phyloP scores from a whole-genome alignment of 78 protist genomes.

The Dictyostelium discoideum region DNA sequence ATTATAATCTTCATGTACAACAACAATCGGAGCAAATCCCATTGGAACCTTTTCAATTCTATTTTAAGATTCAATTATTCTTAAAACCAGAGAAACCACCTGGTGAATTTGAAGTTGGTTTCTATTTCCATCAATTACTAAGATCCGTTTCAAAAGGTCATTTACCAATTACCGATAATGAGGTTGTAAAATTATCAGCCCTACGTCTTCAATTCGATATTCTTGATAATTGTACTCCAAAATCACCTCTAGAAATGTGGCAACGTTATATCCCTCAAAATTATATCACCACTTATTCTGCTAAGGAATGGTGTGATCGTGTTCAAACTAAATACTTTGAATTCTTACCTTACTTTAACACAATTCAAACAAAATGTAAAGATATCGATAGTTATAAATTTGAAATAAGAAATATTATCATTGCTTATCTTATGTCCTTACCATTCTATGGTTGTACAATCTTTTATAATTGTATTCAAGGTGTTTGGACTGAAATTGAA shows the following conservation, averaged over 20 bases:
- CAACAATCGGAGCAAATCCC: slow-evolving; percentile 31
- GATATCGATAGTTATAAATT: background rate
- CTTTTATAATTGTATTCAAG: slow-evolving; percentile 39
- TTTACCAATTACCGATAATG: slow-evolving; percentile 9
- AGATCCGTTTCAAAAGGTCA: slow-evolving; percentile 22
- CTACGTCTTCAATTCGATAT: slow-evolving; percentile 42
- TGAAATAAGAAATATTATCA: slow-evolving; percentile 16
- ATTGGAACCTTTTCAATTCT: slow-evolving; percentile 60
- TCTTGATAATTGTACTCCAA: background rate
- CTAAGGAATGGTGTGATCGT: slow-evolving; percentile 45
- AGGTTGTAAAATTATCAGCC: slow-evolving; percentile 27
- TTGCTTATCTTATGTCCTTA: slow-evolving; percentile 21
- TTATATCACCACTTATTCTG: background rate
- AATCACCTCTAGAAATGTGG: slow-evolving; percentile 36
- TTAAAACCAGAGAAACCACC: slow-evolving; percentile 36
- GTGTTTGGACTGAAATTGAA: slow-evolving; percentile 62
- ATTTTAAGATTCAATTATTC: slow-evolving; percentile 55
- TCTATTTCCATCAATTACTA: slow-evolving; percentile 31
- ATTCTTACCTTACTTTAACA: background rate
- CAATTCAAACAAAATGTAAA: background rate
- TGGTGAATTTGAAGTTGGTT: slow-evolving; percentile 8
- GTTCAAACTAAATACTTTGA: slow-evolving; percentile 15
- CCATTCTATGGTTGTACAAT: slow-evolving; percentile 55
- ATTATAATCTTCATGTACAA: slow-evolving; percentile 10
- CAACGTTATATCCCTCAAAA: slow-evolving; percentile 69